Evolutionary conservation across 495 filamentous ascomycete species (phyloP), one percentile per base, ranked within the genome.

Genomic region (Talaromyces adpressus): DNA sequence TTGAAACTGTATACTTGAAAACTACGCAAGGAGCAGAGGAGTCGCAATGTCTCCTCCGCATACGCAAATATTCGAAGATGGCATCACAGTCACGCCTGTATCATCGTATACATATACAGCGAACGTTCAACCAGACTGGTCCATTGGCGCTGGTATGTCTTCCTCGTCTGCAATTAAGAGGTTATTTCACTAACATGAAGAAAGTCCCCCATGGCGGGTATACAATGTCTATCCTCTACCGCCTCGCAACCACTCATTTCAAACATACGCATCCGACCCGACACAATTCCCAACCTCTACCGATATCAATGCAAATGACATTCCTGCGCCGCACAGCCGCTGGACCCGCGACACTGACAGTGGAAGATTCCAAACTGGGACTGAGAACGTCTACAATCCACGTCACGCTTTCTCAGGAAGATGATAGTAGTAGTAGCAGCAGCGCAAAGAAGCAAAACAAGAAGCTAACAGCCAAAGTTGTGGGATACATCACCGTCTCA

Each of bases 201-300:
- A 61, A 68, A 91, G 91, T 96, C 5, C 91, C 91, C 20, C 90
- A 96, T 68, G 91, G 91, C 63, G 92, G 91, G 54, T 93, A 89
- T 68, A 85, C 89, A 11, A 87, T 87, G 20, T 78, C 87, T 4
- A 71, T 85, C 61, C 72, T 95, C 63, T 81, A 91, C 67, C 73
- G 76, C 16, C 82, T 88, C 22, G 84, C 85, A 7, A 71, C 72
- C 2, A 77, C 74, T 14, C 89, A 93, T 72, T 91, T 90, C 75
- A 70, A 68, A 49, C 86, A 84, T 29, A 84, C 87, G 9, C 85
- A 91, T 61, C 68, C 80, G 36, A 72, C 73, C 0, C 83, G 84
- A 56, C 80, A 84, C 66, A 89, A 75, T 79, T 85, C 29, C 77
- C 89, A 76, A 72, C 85, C 65, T 71, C 90, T 64, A 68, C 88